phyloP scores from a whole-genome alignment of 2,329 filamentous ascomycete species.

The Aspergillus sp. region DNA sequence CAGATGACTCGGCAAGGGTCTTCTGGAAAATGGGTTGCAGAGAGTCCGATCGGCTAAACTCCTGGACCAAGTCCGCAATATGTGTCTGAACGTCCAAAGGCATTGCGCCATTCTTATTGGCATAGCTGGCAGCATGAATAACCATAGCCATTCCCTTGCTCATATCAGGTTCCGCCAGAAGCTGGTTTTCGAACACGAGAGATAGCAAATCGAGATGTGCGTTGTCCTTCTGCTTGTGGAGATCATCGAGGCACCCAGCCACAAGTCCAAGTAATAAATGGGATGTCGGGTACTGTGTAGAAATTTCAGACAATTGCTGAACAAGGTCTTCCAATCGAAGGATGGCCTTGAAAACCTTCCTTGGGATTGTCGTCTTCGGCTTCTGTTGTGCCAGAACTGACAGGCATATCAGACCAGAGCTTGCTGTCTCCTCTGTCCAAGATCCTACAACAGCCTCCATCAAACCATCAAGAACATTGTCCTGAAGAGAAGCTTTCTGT shows the following conservation, averaged over 20 bases:
- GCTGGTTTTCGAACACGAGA: slow-evolving; percentile 27
- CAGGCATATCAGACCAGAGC: slow-evolving; percentile 72
- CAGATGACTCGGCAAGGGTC: slow-evolving; percentile 61
- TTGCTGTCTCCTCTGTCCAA: slow-evolving; percentile 69
- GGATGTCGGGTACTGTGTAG: slow-evolving; percentile 27
- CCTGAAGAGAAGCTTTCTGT: slow-evolving; percentile 73
- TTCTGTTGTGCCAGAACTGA: slow-evolving; percentile 78
- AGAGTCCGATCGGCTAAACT: slow-evolving; percentile 57
- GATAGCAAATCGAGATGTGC: slow-evolving; percentile 44
- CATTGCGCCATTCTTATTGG: slow-evolving; percentile 44
- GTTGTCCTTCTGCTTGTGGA: slow-evolving; percentile 28
- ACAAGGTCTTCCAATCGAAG: slow-evolving; percentile 29
- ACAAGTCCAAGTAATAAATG: slow-evolving; percentile 34
- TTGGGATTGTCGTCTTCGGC: slow-evolving; percentile 63
- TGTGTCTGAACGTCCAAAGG: slow-evolving; percentile 53
- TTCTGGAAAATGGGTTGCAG: slow-evolving; percentile 61
- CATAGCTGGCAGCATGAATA: slow-evolving; percentile 26
- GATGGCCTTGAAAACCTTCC: slow-evolving; percentile 58
- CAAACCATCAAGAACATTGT: slow-evolving; percentile 74
- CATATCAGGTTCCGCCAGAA: slow-evolving; percentile 26
- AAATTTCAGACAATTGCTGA: slow-evolving; percentile 29
- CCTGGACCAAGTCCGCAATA: slow-evolving; percentile 63
- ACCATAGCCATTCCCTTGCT: slow-evolving; percentile 28
- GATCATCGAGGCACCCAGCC: slow-evolving; percentile 26
- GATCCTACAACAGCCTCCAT: slow-evolving; percentile 83